Conservation (phyloP, 2,329 filamentous ascomycete genomes). For the Coniochaeta sp. region DNA sequence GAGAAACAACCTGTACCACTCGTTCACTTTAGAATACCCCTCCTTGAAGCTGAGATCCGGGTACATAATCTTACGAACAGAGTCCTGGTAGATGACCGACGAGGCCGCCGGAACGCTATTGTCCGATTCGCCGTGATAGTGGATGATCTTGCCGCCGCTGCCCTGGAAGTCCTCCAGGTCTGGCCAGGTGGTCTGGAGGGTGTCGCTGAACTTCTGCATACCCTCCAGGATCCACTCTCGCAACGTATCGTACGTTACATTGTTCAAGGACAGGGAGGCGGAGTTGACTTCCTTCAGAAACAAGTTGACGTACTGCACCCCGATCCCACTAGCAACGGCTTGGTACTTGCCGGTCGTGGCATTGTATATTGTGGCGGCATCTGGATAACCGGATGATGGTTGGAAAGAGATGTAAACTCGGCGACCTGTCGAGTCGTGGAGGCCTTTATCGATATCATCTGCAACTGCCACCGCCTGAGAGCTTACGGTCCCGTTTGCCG, state of each 20-base stretch:
- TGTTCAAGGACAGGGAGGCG: slow-evolving; percentile 28
- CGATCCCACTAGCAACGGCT: slow-evolving; percentile 16
- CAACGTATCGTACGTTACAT: slow-evolving; percentile 42
- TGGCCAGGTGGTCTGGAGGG: slow-evolving; percentile 33
- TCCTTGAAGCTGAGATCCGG: slow-evolving; percentile 11
- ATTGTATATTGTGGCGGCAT: slow-evolving; percentile 25
- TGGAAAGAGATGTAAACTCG: slow-evolving; percentile 26
- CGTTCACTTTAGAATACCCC: slow-evolving; percentile 31
- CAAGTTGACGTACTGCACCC: slow-evolving; percentile 22
- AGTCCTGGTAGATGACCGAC: slow-evolving; percentile 30
- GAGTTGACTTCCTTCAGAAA: slow-evolving; percentile 8
- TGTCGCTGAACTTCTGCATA: slow-evolving; percentile 38
- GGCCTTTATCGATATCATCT: slow-evolving; percentile 24
- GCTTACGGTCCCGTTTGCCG: slow-evolving; percentile 10
- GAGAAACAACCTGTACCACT: slow-evolving; percentile 32
- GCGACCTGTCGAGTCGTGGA: slow-evolving; percentile 25
- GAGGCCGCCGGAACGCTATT: slow-evolving; percentile 36
- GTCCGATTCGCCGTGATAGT: slow-evolving; percentile 46
- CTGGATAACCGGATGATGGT: slow-evolving; percentile 21
- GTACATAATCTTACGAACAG: slow-evolving; percentile 39
- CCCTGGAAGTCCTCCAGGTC: slow-evolving; percentile 36
- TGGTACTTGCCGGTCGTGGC: slow-evolving; percentile 14
- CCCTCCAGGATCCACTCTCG: slow-evolving; percentile 38
- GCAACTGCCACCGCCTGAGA: slow-evolving; percentile 17
- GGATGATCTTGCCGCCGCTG: slow-evolving; percentile 41